Evolutionary conservation across 139 green algal genomes (phyloP).

Genomic region (Chlamydomonas incerta): DNA sequence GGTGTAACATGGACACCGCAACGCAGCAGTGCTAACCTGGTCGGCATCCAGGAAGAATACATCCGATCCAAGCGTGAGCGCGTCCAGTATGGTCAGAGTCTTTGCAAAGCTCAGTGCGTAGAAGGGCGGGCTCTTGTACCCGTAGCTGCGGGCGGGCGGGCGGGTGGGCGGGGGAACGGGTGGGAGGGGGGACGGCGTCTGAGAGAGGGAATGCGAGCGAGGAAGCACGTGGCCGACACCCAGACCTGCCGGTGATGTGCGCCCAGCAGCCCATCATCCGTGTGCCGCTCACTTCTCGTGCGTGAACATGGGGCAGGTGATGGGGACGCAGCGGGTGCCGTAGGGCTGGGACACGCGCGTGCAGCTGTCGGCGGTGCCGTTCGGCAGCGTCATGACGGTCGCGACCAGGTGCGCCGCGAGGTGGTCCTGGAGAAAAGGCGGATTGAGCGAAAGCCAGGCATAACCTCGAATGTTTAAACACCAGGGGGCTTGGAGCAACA

Average conservation of each 20-base stretch:
- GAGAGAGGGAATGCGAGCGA: no score
- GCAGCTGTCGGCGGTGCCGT: background rate
- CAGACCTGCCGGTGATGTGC: no score
- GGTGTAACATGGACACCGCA: no score
- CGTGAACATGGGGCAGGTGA: background rate
- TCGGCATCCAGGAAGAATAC: background rate
- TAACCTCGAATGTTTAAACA: no score
- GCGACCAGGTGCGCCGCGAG: background rate
- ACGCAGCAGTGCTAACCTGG: no score
- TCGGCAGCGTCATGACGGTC: background rate
- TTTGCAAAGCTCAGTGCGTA: constrained; percentile 5
- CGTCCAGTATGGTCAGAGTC: background rate
- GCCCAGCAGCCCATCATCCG: no score
- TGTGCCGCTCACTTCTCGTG: background rate
- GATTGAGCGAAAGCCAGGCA: no score
- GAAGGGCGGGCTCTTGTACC: background rate
- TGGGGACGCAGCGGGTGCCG: background rate
- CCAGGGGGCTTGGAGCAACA: no score
- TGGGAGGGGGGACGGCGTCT: no score
- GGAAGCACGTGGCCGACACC: no score
- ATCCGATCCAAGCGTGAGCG: background rate
- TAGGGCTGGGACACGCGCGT: background rate
- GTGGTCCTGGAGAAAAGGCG: background rate
- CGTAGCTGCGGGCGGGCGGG: background rate
- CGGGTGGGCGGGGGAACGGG: no score